These are phyloP conservation scores for Cladobotryum mycophilum DNA, from an alignment of 2,329 filamentous ascomycete species.

Conservation along the genomic window DNA sequence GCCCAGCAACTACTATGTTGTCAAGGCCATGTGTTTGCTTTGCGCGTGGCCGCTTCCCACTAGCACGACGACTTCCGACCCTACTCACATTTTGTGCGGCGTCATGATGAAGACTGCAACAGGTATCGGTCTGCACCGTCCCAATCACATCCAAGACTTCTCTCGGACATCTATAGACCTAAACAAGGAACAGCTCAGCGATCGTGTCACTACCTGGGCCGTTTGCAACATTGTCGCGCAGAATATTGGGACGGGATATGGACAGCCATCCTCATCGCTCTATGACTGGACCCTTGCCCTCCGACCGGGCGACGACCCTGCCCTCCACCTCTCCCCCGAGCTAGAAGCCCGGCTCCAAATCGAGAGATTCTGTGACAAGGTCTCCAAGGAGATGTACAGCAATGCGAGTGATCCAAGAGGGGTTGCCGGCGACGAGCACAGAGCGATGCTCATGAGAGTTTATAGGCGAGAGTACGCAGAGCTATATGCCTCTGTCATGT, in stretches of 20 bases:
- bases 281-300: constrained; percentile 69
- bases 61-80: constrained; percentile 73
- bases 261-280: constrained; percentile 70
- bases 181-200: constrained; percentile 71
- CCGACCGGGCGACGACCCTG: constrained; percentile 52
- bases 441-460: constrained; percentile 60
- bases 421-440: constrained; percentile 60
- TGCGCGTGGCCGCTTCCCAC: constrained; percentile 80
- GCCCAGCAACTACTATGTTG: constrained; percentile 71
- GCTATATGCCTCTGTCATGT: constrained; percentile 54
- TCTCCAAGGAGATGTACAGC: constrained; percentile 73
- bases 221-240: constrained; percentile 81
- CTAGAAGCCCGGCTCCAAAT: constrained; percentile 64
- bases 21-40: constrained; percentile 72
- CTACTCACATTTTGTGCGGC: constrained; percentile 74
- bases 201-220: constrained; percentile 75
- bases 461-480: constrained; percentile 60
- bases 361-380: constrained; percentile 69
- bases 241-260: constrained; percentile 75
- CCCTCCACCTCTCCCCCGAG: constrained; percentile 53
- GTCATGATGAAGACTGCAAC: constrained; percentile 86
- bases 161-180: constrained; percentile 68
- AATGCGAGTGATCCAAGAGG: constrained; percentile 68
- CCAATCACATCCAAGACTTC: constrained; percentile 78
- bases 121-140: constrained; percentile 74